A percentile compares a stretch with the other conserved stretches of the same genome.
These are phyloP conservation scores for Penicillium psychrosexuale DNA, from an alignment of 2,329 filamentous ascomycete species.

Conservation along the genomic window DNA sequence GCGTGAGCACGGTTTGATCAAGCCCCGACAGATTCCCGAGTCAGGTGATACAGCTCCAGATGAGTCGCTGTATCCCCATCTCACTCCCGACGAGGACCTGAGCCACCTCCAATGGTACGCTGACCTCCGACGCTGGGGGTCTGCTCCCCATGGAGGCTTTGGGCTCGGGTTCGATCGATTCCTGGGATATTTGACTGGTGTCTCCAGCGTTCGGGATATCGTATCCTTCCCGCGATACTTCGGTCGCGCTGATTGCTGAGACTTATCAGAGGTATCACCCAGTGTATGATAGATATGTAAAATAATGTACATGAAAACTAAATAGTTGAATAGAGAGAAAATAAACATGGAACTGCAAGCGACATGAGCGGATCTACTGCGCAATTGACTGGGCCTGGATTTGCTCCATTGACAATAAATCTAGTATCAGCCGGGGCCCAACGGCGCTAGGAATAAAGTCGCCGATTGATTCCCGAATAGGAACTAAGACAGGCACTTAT, in stretches of 20 bases:
- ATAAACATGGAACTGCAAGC: not conserved
- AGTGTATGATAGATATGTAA: slow-evolving; percentile 22
- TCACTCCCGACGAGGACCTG: slow-evolving; percentile 39
- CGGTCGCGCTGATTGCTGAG: slow-evolving; percentile 53
- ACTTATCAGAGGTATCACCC: not conserved
- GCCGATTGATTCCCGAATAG: not conserved
- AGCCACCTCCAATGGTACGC: slow-evolving; percentile 77
- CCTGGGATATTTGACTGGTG: slow-evolving; percentile 76
- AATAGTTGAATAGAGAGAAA: not conserved
- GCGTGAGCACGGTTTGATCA: slow-evolving; percentile 62
- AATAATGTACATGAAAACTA: slow-evolving; percentile 11
- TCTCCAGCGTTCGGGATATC: slow-evolving; percentile 78
- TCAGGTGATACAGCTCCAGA: slow-evolving; percentile 16
- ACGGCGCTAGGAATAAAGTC: not conserved
- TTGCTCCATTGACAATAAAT: not conserved
- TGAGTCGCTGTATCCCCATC: slow-evolving; percentile 35
- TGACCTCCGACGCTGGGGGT: slow-evolving; percentile 86
- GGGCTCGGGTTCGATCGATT: slow-evolving; percentile 87
- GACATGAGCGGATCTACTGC: not conserved
- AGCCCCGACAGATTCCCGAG: slow-evolving; percentile 21
- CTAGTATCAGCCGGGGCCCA: not conserved
- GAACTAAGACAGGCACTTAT: not conserved
- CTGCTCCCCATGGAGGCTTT: slow-evolving; percentile 85
- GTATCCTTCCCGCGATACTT: slow-evolving; percentile 76
- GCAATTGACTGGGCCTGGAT: not conserved